Base-by-base conservation (phyloP, 129 eudicot species). In the Dittrichia graveolens region DNA sequence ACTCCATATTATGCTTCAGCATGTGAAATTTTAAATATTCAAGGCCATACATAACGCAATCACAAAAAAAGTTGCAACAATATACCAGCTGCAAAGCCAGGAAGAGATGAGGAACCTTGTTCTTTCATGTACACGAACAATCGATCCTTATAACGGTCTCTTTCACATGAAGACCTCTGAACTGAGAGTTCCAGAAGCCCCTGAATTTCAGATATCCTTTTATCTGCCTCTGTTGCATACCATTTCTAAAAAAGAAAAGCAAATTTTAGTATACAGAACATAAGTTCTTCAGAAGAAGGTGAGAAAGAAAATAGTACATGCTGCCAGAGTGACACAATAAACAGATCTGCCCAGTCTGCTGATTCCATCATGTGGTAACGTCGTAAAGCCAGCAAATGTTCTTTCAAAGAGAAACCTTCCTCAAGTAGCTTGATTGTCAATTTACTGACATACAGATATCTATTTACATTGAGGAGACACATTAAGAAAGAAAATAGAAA, bases 331-430 rank as follows among this genome's bases (percentile, higher is more conserved):
- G 96, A 87, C 83, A 83, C 66, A 60, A 90, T 74, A 88, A 94
- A 94, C 76, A 94, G 69, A 81, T 94, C 93, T 46, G 93, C 98
- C 98, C 98, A 94, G 69, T 94, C 98, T 43, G 98, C 96, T 50
- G 85, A 75, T 78, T 94, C 98, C 98, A 94, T 94, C 76, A 94
- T 85, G 86, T 94, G 96, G 80, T 90, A 94, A n/a, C 95, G 84
- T 53, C 88, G 77, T 69, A 94, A 66, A 37, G 98, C 89, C 79
- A 82, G 76, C 49, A 94, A 81, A 84, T 94, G 97, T 76, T 84
- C 89, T 67, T 87, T 95, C 82, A 94, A 75, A 70, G 74, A 65
- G 78, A 94, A 94, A 58, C 95, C 96, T 84, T 88, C 95, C 82
- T 86, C 89, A 63, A 94, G 96, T 62, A 94, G 74, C 83, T 88